Base-by-base conservation (phyloP, 2,329 filamentous ascomycete genomes). In the Thielaviopsis punctulata region DNA sequence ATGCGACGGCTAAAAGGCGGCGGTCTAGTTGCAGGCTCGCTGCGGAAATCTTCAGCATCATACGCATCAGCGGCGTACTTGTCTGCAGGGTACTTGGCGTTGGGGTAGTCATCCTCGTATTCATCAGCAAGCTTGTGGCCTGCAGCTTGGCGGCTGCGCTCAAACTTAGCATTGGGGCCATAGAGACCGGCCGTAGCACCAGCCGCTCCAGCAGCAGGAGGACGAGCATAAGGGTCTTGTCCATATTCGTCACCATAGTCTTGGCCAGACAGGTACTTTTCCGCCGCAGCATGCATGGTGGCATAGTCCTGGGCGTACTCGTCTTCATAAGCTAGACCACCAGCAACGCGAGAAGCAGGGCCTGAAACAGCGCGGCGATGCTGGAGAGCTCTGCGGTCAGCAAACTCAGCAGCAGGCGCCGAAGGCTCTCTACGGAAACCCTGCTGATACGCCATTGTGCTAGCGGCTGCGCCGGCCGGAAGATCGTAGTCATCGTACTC, bases 391-490 rank as follows among this genome's bases (percentile, higher is more conserved):
- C 53, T 48, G 44, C 46, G 53, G 23, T 55, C 53, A 22, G 45
- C 41, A 36, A 49, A 55, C 6, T 48, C 53, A 24, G 24, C 46
- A 48, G 23, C 45, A 45, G 43, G 15, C 15, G 23, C 45, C 33
- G 49, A 52, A 24, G 53, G 49, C 43, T 52, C 49, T 41, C 49
- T 52, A 33, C 44, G 27, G 27, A 43, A 45, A 23, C 49, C 50
- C 39, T 55, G 53, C 18, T 49, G 53, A 27, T 52, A 55, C 8
- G 45, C 41, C 27, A 55, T 55, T 23, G 45, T 45, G 25, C 49
- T 50, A 24, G 53, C 53, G 25, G 45, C 41, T 43, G 45, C 49
- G n/a, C 49, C 49, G 19, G 49, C 39, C 19, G 53, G 53, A 25
- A 55, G 46, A 23, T 55, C 41, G 19, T 33, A 49, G 4, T 55